Base-by-base conservation (phyloP, 768 basidiomycete genomes). In the Gautieria morchelliformis region DNA sequence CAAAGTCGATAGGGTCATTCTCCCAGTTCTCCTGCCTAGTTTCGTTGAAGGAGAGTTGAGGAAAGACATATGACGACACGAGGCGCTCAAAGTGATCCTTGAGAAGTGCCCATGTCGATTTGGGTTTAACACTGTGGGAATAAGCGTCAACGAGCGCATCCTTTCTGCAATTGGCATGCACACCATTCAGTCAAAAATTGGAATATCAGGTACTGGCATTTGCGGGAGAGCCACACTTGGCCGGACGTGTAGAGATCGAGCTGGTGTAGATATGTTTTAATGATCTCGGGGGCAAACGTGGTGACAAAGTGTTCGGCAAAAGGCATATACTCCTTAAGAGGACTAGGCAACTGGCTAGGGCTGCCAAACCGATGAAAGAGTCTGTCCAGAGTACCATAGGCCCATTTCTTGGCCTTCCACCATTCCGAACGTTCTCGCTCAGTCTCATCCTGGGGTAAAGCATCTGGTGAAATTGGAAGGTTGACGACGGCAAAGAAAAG, bases 341-440 rank as follows among this genome's bases (percentile, higher is more conserved):
- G 74, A 53, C 75, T 78, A 0, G 91, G 89, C 24, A 94, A 79
- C 67, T 93, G 92, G 0, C 87, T 86, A 0, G 92, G 91, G 68
- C 88, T 93, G 9, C 92, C 93, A 63, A 83, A 94, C 79, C 86
- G 78, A 64, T 87, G 85, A 77, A 93, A 93, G 15, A 93, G 72
- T 22, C 84, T 75, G 37, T 87, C 87, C 8, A 95, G 74, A 39
- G 82, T 82, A n/a, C 78, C 81, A 65, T 85, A 93, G 0, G 92
- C 89, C 93, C 92, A 94, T 67, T 95, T 95, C 73, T 94, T 94
- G 9, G 86, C 79, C 66, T 85, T 86, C 87, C 90, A 91, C 92
- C 93, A 95, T 63, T 89, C 87, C 47, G 76, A 80, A 48, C 75
- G 76, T 71, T 93, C 89, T 37, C 87, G 75, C 15, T 87, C 86